Evolutionary conservation across 2,329 filamentous ascomycete species (phyloP).

Genomic region (Phialophora chinensis): DNA sequence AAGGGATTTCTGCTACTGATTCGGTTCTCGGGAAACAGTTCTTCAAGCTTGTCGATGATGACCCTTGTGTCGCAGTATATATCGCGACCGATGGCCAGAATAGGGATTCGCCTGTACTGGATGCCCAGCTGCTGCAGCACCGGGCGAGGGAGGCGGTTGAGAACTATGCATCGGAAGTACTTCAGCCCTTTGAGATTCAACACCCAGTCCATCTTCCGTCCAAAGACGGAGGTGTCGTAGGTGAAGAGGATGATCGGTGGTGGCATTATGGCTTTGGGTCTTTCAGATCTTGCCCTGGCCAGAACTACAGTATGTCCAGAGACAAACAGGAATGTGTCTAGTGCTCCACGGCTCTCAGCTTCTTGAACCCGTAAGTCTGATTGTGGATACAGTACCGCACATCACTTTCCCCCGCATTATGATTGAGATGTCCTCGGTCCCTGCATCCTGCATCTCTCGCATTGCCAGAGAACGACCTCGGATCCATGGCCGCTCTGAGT

Average conservation of each 20-base stretch:
- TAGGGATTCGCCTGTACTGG: slow-evolving; percentile 70
- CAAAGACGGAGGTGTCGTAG: slow-evolving; percentile 28
- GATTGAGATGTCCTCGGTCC: slow-evolving; percentile 4
- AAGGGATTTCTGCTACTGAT: slow-evolving; percentile 48
- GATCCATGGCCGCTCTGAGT: background rate
- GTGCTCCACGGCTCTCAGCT: background rate
- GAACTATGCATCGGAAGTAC: slow-evolving; percentile 26
- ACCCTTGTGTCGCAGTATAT: slow-evolving; percentile 73
- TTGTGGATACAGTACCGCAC: background rate
- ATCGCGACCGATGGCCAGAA: slow-evolving; percentile 69
- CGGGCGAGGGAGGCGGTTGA: slow-evolving; percentile 62
- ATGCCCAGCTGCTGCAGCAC: slow-evolving; percentile 67
- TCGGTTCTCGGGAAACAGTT: slow-evolving; percentile 55
- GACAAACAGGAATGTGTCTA: background rate
- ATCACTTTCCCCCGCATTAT: slow-evolving; percentile 10
- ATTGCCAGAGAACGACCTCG: slow-evolving; percentile 4
- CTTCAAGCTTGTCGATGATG: slow-evolving; percentile 69
- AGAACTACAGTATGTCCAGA: background rate
- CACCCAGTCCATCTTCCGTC: slow-evolving; percentile 30
- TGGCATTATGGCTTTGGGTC: slow-evolving; percentile 5
- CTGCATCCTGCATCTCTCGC: background rate
- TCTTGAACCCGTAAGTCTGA: background rate
- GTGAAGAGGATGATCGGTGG: slow-evolving; percentile 32
- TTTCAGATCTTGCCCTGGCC: background rate
- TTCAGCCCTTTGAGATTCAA: slow-evolving; percentile 17